Base-by-base conservation (phyloP, 768 basidiomycete genomes). In the Termitomyces sp. region DNA sequence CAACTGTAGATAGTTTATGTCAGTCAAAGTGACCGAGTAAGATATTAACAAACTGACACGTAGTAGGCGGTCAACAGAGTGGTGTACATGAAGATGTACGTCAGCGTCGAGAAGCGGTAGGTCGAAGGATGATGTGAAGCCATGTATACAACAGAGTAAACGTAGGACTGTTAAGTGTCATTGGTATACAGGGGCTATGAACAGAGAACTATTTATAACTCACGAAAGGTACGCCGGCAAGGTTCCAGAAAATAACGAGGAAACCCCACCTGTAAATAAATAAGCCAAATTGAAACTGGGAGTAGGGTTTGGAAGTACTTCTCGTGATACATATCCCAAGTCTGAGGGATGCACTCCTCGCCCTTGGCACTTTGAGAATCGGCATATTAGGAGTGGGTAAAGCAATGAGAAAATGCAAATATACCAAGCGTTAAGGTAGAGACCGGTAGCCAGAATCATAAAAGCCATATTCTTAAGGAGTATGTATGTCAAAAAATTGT, bases 271-370 rank as follows among this genome's bases (percentile, higher is more conserved):
- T 85, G 47, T 11, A 37, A 50, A 49, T 5, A 45, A 6, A 51
- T 57, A 41, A 60, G 19, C 14, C 58, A 23, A 21, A 52, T 31
- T 35, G 10, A 29, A 31, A 42, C 10, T 59, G 27, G 5, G 55
- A 25, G 12, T 2, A 41, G 11, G n/a, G 12, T 78, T 60, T 12
- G 17, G 5, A 7, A 27, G 12, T 74, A 89, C 82, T 99, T 99
- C 69, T 99, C 96, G 65, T 96, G 92, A 77, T 87, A 97, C 93
- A 99, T 99, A 66, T 98, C 97, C 96, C 97, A 98, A 2, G 94
- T 95, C 71, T 96, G 92, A 6, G 93, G 92, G 60, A 95, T 94
- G 65, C 91, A 94, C 67, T 96, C 94, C 66, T 96, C 95, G 41
- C 90, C 95, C 71, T 97, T 97, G 59, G 83, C 90, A 67, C 90